Percentiles rank a stretch among this genome's conserved stretches.
These are phyloP conservation scores for Secale cereale DNA, from an alignment of 176 grass and related monocot species.

Conservation along the genomic window DNA sequence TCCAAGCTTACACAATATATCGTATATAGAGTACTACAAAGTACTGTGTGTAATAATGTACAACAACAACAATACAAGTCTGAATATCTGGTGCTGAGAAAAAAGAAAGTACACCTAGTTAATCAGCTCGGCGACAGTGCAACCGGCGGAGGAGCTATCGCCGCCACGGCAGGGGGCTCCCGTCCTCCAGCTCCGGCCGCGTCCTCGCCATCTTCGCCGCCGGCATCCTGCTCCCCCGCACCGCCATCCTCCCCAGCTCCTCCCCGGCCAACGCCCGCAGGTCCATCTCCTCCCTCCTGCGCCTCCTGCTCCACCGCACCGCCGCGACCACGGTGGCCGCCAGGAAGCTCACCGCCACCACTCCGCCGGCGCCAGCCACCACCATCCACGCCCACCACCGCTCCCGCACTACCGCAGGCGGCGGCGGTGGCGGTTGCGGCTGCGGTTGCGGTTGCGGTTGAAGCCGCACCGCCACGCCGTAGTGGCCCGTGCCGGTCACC, in stretches of 20 bases:
- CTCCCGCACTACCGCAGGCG: not conserved
- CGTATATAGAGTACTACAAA: not conserved
- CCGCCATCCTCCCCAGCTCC: conserved; percentile 39
- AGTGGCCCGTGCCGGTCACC: conserved; percentile 47
- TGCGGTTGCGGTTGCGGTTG: not conserved
- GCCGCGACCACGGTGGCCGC: conserved; percentile 21
- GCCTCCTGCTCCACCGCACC: conserved; percentile 34
- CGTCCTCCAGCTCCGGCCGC: conserved; percentile 25
- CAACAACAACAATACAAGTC: not conserved
- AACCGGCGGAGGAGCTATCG: not conserved
- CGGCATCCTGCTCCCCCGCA: conserved; percentile 48
- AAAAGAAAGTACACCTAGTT: conserved; percentile 4
- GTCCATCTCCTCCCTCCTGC: conserved; percentile 56
- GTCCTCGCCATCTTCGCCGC: conserved; percentile 43
- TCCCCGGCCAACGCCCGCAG: conserved; percentile 7
- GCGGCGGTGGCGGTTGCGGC: not conserved
- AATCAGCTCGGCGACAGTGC: not conserved
- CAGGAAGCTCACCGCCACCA: not conserved
- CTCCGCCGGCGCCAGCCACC: not conserved
- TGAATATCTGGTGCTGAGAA: not conserved
- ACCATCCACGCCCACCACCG: conserved; percentile 36
- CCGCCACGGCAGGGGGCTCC: conserved; percentile 22
- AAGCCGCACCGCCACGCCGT: conserved; percentile 25
- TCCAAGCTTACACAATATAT: not conserved
- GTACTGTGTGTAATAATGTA: not conserved